phyloP scores from a whole-genome alignment of 2,329 filamentous ascomycete species.

The Orbilia brochopaga region DNA sequence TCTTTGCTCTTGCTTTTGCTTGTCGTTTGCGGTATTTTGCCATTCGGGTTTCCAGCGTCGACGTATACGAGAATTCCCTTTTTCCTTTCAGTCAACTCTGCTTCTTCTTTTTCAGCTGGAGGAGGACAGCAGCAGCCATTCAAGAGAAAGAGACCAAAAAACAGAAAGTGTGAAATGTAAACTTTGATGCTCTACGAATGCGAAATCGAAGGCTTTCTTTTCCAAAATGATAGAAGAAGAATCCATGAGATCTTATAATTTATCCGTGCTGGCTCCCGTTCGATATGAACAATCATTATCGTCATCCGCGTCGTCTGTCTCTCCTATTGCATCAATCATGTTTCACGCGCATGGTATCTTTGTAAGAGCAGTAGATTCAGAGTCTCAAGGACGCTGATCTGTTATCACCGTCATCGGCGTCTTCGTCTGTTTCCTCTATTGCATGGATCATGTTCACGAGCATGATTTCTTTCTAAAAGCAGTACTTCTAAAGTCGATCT shows the following conservation, averaged over 20 bases:
- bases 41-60: constrained; percentile 48
- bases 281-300: constrained; percentile 1
- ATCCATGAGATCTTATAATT: neutral
- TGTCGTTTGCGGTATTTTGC: constrained; percentile 23
- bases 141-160: constrained; percentile 26
- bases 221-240: constrained; percentile 4
- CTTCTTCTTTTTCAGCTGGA: constrained; percentile 31
- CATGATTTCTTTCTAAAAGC: too few species aligned
- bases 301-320: too few species aligned
- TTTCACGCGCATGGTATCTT: constrained; percentile 40
- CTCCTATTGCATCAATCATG: neutral
- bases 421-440: too few species aligned
- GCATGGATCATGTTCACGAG: too few species aligned
- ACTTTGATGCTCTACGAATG: constrained; percentile 47
- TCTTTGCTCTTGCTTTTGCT: constrained; percentile 23
- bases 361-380: constrained; percentile 15
- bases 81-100: constrained; percentile 23
- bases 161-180: constrained; percentile 44
- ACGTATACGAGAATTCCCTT: constrained; percentile 50
- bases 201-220: constrained; percentile 34
- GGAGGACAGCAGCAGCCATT: constrained; percentile 26
- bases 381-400: neutral
- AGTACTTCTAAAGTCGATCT: too few species aligned
- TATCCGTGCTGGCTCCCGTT: constrained; percentile 14
- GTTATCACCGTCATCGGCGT: too few species aligned